These are phyloP conservation scores for Lipomyces starkeyi DNA, from an alignment of 805 yeast species.

Conservation along the genomic window DNA sequence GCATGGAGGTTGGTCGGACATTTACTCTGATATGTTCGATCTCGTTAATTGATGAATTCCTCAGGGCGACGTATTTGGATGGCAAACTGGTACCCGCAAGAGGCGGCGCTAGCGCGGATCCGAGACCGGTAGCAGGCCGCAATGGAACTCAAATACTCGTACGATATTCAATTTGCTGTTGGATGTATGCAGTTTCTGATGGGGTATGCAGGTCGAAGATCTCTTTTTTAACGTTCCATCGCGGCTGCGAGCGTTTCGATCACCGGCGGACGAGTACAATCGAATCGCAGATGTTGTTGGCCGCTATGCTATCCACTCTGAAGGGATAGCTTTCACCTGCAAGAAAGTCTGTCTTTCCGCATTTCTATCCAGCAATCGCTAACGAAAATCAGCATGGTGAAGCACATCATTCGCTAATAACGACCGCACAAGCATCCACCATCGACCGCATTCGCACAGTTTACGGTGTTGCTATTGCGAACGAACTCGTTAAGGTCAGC, in stretches of 20 bases:
- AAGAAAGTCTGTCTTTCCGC: conserved; percentile 53
- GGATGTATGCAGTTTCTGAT: neutral
- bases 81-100: conserved; percentile 63
- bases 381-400: conserved; percentile 60
- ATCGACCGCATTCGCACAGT: conserved; percentile 76
- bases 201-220: conserved; percentile 67
- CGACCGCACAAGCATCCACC: conserved; percentile 56
- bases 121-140: conserved; percentile 82
- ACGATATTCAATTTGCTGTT: neutral
- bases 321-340: conserved; percentile 73
- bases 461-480: conserved; percentile 72
- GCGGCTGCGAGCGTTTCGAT: conserved; percentile 67
- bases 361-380: neutral
- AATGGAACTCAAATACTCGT: conserved; percentile 76
- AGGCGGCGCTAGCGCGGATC: conserved; percentile 51
- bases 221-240: conserved; percentile 87
- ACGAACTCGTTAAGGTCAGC: conserved; percentile 61
- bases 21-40: neutral
- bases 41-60: neutral
- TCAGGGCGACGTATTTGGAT: conserved; percentile 60
- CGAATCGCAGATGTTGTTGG: conserved; percentile 83
- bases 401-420: conserved; percentile 65
- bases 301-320: conserved; percentile 78
- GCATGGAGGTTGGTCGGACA: conserved; percentile 65
- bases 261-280: conserved; percentile 74